These are phyloP conservation scores for Chrysosphaeria jannelii DNA, from an alignment of 2,329 filamentous ascomycete species.

Conservation along the genomic window DNA sequence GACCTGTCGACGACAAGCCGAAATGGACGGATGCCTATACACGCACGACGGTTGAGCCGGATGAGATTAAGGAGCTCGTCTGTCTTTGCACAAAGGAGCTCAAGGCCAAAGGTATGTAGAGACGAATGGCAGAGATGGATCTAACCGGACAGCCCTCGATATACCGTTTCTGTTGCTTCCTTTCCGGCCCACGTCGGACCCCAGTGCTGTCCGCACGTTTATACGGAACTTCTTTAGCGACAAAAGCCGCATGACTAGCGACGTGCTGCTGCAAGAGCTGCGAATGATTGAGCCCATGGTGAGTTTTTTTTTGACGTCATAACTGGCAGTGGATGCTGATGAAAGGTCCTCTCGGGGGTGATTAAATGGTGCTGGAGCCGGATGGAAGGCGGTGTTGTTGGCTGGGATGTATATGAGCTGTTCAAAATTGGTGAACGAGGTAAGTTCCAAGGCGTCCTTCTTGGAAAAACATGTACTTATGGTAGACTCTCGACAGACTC, in stretches of 20 bases:
- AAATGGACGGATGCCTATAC: slow-evolving; percentile 73
- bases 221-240: slow-evolving; percentile 74
- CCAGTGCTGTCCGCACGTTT: slow-evolving; percentile 73
- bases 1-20: slow-evolving; percentile 32
- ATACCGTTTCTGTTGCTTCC: slow-evolving; percentile 79
- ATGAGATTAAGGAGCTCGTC: slow-evolving; percentile 73
- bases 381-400: slow-evolving; percentile 67
- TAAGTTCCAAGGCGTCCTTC: slow-evolving; percentile 10
- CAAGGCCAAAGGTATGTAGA: slow-evolving; percentile 58
- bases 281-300: slow-evolving; percentile 88
- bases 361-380: slow-evolving; percentile 98
- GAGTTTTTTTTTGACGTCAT: slow-evolving; percentile 6
- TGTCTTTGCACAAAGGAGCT: slow-evolving; percentile 67
- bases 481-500: slow-evolving; percentile 81
- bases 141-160: slow-evolving; percentile 33
- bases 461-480: too few species aligned
- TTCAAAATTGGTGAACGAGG: slow-evolving; percentile 87
- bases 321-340: neutral
- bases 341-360: slow-evolving; percentile 83
- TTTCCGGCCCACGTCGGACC: slow-evolving; percentile 77
- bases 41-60: slow-evolving; percentile 52
- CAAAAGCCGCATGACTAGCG: slow-evolving; percentile 31
- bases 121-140: neutral
- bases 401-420: slow-evolving; percentile 89
- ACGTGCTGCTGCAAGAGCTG: slow-evolving; percentile 52